A percentile compares a stretch with the other conserved stretches of the same genome.
phyloP scores from a whole-genome alignment of 2,329 filamentous ascomycete species.

The Colletotrichum nymphaeae region DNA sequence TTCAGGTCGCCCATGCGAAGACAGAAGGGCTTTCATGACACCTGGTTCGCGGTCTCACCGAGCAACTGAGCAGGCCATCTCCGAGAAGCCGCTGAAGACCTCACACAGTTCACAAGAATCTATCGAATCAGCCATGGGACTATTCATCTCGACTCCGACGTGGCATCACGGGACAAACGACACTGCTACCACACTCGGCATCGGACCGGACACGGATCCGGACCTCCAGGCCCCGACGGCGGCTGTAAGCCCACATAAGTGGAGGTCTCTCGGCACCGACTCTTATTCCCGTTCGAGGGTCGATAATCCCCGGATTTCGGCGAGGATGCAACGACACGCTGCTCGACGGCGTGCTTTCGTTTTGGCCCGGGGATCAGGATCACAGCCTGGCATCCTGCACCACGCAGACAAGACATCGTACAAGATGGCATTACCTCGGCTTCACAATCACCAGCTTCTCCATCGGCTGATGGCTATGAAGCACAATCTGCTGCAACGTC shows the following conservation, averaged over 20 bases:
- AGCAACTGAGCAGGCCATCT: background rate
- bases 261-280: background rate
- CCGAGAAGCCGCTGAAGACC: background rate
- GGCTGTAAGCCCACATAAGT: background rate
- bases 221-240: background rate
- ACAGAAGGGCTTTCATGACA: background rate
- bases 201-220: background rate
- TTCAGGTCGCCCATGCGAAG: no score
- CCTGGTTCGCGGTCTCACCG: background rate
- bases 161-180: background rate
- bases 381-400: background rate
- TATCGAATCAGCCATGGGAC: background rate
- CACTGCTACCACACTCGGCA: background rate
- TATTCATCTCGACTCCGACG: rapidly evolving
- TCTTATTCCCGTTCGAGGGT: background rate
- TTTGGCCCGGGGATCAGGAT: background rate
- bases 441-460: rapidly evolving
- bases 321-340: background rate
- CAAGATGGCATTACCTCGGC: background rate
- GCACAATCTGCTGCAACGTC: background rate
- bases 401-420: rapidly evolving
- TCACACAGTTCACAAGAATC: background rate
- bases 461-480: background rate
- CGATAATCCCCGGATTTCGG: background rate
- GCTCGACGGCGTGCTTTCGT: background rate